Percentiles rank a stretch among this genome's conserved stretches.
These are phyloP conservation scores for Trichoderma cornu-damae DNA, from an alignment of 2,329 filamentous ascomycete species.

Conservation along the genomic window DNA sequence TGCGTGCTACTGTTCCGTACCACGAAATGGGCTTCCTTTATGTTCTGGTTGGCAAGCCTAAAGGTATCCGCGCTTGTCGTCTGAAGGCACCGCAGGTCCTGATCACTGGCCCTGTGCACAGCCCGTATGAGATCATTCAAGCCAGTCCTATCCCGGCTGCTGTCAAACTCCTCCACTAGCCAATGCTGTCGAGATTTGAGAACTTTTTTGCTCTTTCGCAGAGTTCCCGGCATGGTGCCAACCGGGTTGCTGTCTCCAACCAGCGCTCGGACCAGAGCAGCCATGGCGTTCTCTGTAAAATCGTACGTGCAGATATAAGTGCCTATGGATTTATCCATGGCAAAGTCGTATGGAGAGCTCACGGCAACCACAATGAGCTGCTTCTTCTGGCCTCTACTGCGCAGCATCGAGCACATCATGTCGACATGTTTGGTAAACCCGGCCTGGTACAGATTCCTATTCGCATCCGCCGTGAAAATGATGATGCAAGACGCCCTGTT, in stretches of 20 bases:
- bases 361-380: constrained; percentile 86
- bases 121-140: constrained; percentile 70
- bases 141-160: constrained; percentile 66
- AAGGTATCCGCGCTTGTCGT: constrained; percentile 70
- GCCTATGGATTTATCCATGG: constrained; percentile 82
- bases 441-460: constrained; percentile 87
- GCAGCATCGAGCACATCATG: constrained; percentile 86
- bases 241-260: constrained; percentile 66
- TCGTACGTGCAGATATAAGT: constrained; percentile 96
- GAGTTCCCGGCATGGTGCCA: constrained; percentile 63
- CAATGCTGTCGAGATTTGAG: constrained; percentile 89
- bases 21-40: constrained; percentile 82
- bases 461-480: constrained; percentile 88
- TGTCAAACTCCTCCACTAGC: constrained; percentile 86
- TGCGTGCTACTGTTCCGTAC: constrained; percentile 91
- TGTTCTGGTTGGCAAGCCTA: constrained; percentile 61
- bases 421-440: constrained; percentile 95
- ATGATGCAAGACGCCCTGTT: constrained; percentile 83
- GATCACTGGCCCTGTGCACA: constrained; percentile 61
- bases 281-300: constrained; percentile 88
- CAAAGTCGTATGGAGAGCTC: constrained; percentile 94
- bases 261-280: constrained; percentile 74
- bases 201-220: constrained; percentile 81
- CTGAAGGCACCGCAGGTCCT: constrained; percentile 63
- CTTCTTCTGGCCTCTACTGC: constrained; percentile 74